Evolutionary conservation across 2,329 filamentous ascomycete genomes (phyloP), one percentile per base, ranked within the genome.

Genomic region (Nigrospora oryzae): DNA sequence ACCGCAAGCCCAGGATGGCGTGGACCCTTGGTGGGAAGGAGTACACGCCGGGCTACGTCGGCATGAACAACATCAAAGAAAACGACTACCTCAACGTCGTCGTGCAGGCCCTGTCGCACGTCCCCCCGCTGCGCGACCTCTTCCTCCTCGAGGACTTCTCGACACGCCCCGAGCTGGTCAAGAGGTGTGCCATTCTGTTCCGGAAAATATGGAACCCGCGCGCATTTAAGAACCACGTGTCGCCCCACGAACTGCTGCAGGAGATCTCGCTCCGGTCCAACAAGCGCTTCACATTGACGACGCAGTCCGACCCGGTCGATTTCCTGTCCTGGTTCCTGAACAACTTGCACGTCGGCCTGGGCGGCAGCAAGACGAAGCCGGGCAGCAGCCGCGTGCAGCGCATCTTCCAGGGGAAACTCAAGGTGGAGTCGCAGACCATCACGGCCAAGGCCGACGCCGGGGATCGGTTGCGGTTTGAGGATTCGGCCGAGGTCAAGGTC

Each of bases 21-120:
- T 89, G 84, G 77, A 91, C 95, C 57, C 74, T 97, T 36, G 74
- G 75, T 41, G 89, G 89, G 51, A 87, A 85, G 64, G 81, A 86
- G 61, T 98, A 98, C 67, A 84, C 84, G 53, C 93, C 93, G 16
- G 91, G 93, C 6, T 98, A 90, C 62, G 89, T 98, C 49, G 93
- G 93, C 53, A 94, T 98, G 87, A 98, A 98, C 75, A 98, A 98
- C 68, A 96, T 98, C 74, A 98, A 98, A 66, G 89, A 93, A 47
- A 98, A 98, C 68, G 93, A 98, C 70, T 98, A 98, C 68, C 77
- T 97, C 60, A 98, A 98, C 61, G 91, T 95, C 23, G 79, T 96
- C 3, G 84, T 95, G 40, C 93, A 98, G 64, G 84, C 90, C 7
- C 75, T 98, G 34, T 84, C 91, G 3, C 93, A 98, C 64, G 89